These are phyloP conservation scores for Zygosaccharomyces gambellarensis DNA, from an alignment of 805 yeast species.

Conservation along the genomic window DNA sequence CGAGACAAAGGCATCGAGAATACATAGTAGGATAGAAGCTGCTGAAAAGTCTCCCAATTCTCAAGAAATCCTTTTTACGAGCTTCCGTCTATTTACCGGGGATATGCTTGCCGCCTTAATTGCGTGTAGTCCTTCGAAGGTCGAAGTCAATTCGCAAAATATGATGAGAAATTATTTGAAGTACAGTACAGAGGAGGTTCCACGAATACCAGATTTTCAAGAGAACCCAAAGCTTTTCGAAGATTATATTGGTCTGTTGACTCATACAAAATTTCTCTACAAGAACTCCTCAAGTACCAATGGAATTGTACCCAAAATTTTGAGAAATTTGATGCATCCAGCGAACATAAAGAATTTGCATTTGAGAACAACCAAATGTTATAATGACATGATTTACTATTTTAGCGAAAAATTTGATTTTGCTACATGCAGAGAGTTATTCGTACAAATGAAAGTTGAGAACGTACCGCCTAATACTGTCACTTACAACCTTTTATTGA, in stretches of 20 bases:
- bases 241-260: conserved; percentile 34
- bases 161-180: conserved; percentile 13
- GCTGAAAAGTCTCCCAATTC: conserved; percentile 9
- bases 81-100: conserved; percentile 16
- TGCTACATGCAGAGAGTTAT: conserved; percentile 38
- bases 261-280: conserved; percentile 37
- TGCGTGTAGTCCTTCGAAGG: conserved; percentile 9
- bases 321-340: conserved; percentile 39
- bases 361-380: conserved; percentile 32
- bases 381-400: conserved; percentile 39
- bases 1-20: conserved; percentile 12
- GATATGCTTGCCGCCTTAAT: conserved; percentile 15
- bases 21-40: conserved; percentile 8
- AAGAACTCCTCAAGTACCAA: conserved; percentile 36
- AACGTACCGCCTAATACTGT: conserved; percentile 34
- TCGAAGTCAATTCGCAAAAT: conserved; percentile 19
- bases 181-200: conserved; percentile 33
- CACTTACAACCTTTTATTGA: conserved; percentile 39
- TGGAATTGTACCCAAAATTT: conserved; percentile 38
- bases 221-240: conserved; percentile 28
- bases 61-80: conserved; percentile 10
- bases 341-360: conserved; percentile 33
- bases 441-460: conserved; percentile 39
- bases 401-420: conserved; percentile 38
- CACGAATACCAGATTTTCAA: conserved; percentile 34